Evolutionary conservation across 495 filamentous ascomycete species (phyloP), one percentile per base, ranked within the genome.

Genomic region (Tuber umbilicatum): DNA sequence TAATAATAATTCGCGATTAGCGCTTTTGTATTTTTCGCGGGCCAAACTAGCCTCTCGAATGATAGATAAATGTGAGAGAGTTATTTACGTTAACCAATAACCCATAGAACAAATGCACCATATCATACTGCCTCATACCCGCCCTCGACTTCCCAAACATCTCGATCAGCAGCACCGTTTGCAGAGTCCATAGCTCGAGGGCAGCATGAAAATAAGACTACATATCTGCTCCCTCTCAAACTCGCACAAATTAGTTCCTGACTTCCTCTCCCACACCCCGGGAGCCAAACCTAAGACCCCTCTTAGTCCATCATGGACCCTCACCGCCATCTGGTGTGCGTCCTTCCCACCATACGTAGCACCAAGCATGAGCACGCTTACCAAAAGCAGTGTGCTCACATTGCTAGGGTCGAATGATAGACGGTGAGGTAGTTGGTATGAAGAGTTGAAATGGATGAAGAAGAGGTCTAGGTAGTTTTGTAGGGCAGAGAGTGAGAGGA

Each of bases 71-170:
- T 43, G 37, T 10, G 71, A 17, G 69, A 73, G 37, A 41, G 70
- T 41, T 71, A 72, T 75, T 71, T 70, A 71, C 40, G 70, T 89
- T 88, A 77, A 89, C 89, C 19, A 89, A 80, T 17, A 90, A 83
- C 38, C 87, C 88, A 79, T 88, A 86, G 76, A 89, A 89, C 0
- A 89, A 76, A 79, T 88, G 87, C 6, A 85, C 86, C 71, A 84
- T 85, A 68, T 89, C 87, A 72, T 88, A 84, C 77, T 90, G 87
- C 43, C 86, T 85, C 31, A 86, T 86, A 0, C 88, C 87, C 1
- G 87, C 87, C 72, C 86, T 82, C 72, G 85, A 86, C 78, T 88
- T 88, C 27, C 88, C 88, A 76, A 88, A 89, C 45, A 87, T 87
- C 74, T 88, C 87, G 31, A 89, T 86, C n/a, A 90, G 81, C 70